Evolutionary conservation across 176 grass and related monocot genomes (phyloP), one percentile per base, ranked within the genome.

Genomic region (Bromus sterilis): DNA sequence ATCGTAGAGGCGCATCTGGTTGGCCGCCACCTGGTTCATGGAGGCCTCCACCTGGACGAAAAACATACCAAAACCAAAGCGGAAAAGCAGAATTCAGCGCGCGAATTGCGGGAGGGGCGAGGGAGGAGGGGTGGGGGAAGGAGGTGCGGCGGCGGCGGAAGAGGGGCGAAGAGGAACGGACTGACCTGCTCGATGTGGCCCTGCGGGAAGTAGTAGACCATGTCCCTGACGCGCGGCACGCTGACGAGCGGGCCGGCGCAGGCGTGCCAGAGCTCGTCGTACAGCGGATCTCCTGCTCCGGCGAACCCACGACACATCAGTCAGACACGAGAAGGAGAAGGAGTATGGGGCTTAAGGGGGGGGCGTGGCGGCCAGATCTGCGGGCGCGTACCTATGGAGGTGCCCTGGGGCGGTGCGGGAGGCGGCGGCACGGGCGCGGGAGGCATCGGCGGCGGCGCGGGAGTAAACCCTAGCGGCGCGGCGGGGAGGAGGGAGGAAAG

Each of bases 171-270:
- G n/a, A n/a, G 6, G 59, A 33, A 2, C 25, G 8, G 11, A 5
- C 1, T 6, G n/a, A 95, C 96, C 96, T 99, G 96, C 87, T 99
- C 96, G 64, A 99, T 82, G 84, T 99, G 96, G 12, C 96, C 96
- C 84, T 99, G 93, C 4, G 96, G 96, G 61, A 99, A 99, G 82
- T 99, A 99, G 89, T 83, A 95, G 40, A 99, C 96, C 72, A 91
- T 80, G 77, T 99, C 96, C 12, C 57, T 74, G 60, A 49, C 18
- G 18, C 84, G 71, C 30, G 96, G 96, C 48, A 93, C 87, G 71
- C 78, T 93, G 77, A 95, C 89, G 63, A 99, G 87, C 86, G 96
- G 96, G 26, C 96, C 96, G 20, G 96, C 96, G 51, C 93, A 99
- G 5, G 96, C 87, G 34, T 83, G 87, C 96, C 96, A 99, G 41